phyloP scores from a whole-genome alignment of 2,329 filamentous ascomycete genomes.

The Botrytis elliptica region DNA sequence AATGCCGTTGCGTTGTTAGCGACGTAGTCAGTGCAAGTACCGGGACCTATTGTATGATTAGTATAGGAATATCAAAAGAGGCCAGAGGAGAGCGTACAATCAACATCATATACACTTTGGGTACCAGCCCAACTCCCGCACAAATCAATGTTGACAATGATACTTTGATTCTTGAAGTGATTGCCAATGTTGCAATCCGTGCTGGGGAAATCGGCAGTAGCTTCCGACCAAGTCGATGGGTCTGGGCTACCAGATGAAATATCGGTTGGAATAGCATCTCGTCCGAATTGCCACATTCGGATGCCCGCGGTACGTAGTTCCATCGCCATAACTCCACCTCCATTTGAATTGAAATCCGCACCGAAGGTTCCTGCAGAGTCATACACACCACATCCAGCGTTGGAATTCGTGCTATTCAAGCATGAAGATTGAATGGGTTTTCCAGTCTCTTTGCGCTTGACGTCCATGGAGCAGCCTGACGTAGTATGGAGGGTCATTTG shows the following conservation, averaged over 20 bases:
- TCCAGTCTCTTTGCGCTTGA: constrained; percentile 49
- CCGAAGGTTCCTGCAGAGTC: constrained; percentile 50
- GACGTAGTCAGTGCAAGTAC: constrained; percentile 34
- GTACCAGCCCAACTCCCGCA: constrained; percentile 86
- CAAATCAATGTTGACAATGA: constrained; percentile 80
- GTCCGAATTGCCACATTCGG: constrained; percentile 52
- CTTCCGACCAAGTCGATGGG: constrained; percentile 46
- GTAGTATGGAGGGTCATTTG: constrained; percentile 52
- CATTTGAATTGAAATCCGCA: constrained; percentile 50
- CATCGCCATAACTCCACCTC: constrained; percentile 51
- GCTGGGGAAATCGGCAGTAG: constrained; percentile 49
- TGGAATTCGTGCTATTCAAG: constrained; percentile 42
- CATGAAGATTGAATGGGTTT: constrained; percentile 49
- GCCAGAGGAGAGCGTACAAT: constrained; percentile 28
- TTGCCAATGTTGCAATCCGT: constrained; percentile 65
- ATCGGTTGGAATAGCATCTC: constrained; percentile 46
- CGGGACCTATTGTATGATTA: constrained; percentile 26
- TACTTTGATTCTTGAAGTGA: constrained; percentile 70
- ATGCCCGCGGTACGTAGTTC: constrained; percentile 48
- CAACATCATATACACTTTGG: constrained; percentile 35
- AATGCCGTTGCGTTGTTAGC: constrained; percentile 37
- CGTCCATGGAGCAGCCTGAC: constrained; percentile 44
- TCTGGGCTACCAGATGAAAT: constrained; percentile 46
- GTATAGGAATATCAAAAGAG: not conserved
- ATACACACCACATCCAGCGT: constrained; percentile 44